Evolutionary conservation across 2,329 filamentous ascomycete genomes (phyloP).

Genomic region (Ceratocystis lukuohia): DNA sequence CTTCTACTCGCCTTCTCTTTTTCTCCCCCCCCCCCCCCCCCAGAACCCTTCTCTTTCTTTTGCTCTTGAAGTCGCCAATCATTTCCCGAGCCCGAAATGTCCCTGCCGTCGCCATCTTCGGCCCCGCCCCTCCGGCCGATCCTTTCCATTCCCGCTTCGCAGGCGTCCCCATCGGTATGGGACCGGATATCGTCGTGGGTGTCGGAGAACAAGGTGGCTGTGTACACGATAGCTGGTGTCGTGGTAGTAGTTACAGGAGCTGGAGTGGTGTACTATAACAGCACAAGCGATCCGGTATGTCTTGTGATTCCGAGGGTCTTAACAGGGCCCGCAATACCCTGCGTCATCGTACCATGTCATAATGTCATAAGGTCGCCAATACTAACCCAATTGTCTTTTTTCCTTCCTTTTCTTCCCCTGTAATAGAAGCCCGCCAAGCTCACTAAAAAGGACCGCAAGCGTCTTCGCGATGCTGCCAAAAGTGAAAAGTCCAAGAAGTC

Average conservation of each 20-base stretch:
- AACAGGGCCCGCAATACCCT: too few relatives aligned
- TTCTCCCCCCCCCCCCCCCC: background rate
- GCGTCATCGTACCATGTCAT: too few relatives aligned
- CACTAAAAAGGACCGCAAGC: conserved; percentile 84
- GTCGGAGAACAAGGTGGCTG: conserved; percentile 85
- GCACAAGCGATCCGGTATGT: conserved; percentile 48
- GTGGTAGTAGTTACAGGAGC: conserved; percentile 84
- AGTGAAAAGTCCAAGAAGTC: conserved; percentile 27
- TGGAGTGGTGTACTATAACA: conserved; percentile 75
- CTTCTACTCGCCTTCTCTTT: background rate
- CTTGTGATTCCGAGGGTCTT: background rate
- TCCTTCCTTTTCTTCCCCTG: background rate
- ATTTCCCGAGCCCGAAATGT: conserved; percentile 11
- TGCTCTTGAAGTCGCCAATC: background rate
- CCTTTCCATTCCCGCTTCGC: conserved; percentile 18
- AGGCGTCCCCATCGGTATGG: conserved; percentile 48
- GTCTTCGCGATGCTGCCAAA: conserved; percentile 45
- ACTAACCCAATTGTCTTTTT: too few relatives aligned
- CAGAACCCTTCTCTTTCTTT: background rate
- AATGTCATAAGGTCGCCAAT: too few relatives aligned
- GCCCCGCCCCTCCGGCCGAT: conserved; percentile 17
- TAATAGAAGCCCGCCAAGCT: conserved; percentile 48
- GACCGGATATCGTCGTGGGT: conserved; percentile 85
- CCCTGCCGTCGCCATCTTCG: conserved; percentile 19
- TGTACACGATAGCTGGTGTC: conserved; percentile 92